Conservation (phyloP, 352 stramenopile genomes). For the Plasmopara viticola region DNA sequence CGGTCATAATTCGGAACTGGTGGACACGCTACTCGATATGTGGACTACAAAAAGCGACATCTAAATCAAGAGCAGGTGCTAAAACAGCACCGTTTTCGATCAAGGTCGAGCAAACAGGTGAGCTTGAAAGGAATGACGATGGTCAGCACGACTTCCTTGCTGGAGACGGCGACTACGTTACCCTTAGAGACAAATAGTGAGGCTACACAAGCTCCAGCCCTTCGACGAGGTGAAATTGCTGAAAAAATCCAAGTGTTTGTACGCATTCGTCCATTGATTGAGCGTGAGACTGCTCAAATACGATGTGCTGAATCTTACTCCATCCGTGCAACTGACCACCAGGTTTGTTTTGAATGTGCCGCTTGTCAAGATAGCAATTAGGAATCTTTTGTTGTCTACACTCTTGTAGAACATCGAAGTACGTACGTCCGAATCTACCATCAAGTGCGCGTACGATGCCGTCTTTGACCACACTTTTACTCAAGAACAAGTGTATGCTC, state of each 20-base stretch:
- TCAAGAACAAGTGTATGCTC: constrained; percentile 78
- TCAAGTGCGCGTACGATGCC: constrained; percentile 77
- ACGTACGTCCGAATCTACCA: constrained; percentile 51
- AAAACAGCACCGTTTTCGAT: constrained; percentile 5
- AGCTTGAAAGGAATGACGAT: constrained; percentile 3
- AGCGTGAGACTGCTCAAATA: constrained; percentile 45
- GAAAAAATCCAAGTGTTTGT: constrained; percentile 85
- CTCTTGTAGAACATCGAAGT: constrained; percentile 71
- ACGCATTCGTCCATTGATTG: constrained; percentile 72
- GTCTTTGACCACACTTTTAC: constrained; percentile 69
- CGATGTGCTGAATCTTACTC: constrained; percentile 24
- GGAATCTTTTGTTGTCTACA: background rate
- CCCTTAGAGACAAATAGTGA: constrained; percentile 2
- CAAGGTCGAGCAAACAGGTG: background rate
- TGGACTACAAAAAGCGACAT: constrained; percentile 6
- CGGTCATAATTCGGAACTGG: background rate
- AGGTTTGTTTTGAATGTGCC: constrained; percentile 23
- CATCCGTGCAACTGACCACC: constrained; percentile 36
- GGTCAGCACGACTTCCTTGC: constrained; percentile 9
- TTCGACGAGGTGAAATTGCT: constrained; percentile 26
- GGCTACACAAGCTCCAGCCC: background rate
- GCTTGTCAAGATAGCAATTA: background rate
- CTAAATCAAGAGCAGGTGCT: constrained; percentile 19
- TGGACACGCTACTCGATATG: constrained; percentile 1
- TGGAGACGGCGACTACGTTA: constrained; percentile 3